phyloP scores from a whole-genome alignment of 108 stramenopile species.

The Pseudonitzschia pungens region DNA sequence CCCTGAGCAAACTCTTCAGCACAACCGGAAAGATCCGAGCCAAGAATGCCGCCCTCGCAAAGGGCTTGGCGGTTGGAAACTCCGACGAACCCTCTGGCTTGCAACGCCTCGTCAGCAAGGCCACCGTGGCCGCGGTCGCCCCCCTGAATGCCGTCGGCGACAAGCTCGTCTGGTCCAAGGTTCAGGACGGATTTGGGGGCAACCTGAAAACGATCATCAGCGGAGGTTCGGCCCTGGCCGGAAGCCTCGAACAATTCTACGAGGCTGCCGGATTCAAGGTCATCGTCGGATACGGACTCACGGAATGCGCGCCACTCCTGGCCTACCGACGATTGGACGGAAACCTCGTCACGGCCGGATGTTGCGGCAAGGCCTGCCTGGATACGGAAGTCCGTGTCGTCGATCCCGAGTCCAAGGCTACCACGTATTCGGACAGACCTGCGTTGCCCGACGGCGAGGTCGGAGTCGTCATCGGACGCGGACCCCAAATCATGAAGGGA shows the following conservation, averaged over 20 bases:
- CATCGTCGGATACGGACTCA: slow-evolving; percentile 90
- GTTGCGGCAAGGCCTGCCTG: slow-evolving; percentile 68
- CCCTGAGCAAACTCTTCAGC: slow-evolving; percentile 72
- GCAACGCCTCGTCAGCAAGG: slow-evolving; percentile 46
- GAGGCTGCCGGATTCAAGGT: slow-evolving; percentile 81
- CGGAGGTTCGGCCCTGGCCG: slow-evolving; percentile 90
- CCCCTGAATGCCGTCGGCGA: slow-evolving; percentile 85
- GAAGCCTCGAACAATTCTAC: slow-evolving; percentile 87
- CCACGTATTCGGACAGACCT: slow-evolving; percentile 44
- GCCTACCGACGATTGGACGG: slow-evolving; percentile 63
- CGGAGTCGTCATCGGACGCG: slow-evolving; percentile 76
- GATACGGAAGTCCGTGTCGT: slow-evolving; percentile 85
- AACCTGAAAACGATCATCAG: slow-evolving; percentile 77
- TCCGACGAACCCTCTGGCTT: slow-evolving; percentile 46
- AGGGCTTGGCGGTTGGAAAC: slow-evolving; percentile 73
- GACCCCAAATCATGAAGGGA: slow-evolving; percentile 90
- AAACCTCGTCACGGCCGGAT: slow-evolving; percentile 79
- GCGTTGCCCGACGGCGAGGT: slow-evolving; percentile 57
- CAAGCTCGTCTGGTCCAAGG: slow-evolving; percentile 91
- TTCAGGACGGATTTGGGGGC: slow-evolving; percentile 90
- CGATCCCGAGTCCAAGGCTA: slow-evolving; percentile 55
- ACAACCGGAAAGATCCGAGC: slow-evolving; percentile 49
- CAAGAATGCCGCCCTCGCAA: slow-evolving; percentile 61
- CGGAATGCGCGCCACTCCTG: slow-evolving; percentile 86
- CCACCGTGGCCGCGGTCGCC: slow-evolving; percentile 50